Evolutionary conservation across 1,284 basidiomycete species (phyloP).

Genomic region (Austropuccinia psidii): DNA sequence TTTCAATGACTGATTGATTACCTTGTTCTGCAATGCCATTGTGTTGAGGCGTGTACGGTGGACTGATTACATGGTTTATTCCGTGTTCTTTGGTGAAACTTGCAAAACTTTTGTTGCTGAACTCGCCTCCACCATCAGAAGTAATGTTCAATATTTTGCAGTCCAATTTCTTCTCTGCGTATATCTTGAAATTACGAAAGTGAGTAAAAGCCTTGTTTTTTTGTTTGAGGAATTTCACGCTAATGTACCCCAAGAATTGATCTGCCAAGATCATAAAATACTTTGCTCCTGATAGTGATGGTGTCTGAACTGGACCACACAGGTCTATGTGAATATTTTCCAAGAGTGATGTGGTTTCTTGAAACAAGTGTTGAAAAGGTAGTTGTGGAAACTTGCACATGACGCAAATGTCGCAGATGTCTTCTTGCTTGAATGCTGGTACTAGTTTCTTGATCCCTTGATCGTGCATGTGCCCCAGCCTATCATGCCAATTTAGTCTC

Average conservation of each 20-base stretch:
- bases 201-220: background rate
- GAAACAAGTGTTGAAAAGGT: background rate
- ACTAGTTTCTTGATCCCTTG: too few species aligned
- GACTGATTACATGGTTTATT: background rate
- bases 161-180: background rate
- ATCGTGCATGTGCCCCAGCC: too few species aligned
- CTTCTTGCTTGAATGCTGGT: background rate
- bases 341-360: background rate
- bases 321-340: constrained; percentile 7
- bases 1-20: background rate
- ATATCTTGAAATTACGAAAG: background rate
- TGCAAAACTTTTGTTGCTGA: background rate
- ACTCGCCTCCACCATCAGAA: background rate
- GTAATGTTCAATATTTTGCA: background rate
- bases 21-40: background rate
- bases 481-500: too few species aligned
- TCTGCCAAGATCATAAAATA: background rate
- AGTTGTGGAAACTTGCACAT: background rate
- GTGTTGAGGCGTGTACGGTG: constrained; percentile 7
- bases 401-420: background rate
- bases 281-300: background rate
- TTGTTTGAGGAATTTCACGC: background rate
- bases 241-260: background rate
- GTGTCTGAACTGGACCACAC: background rate
- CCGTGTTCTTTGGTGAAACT: background rate